phyloP scores from a whole-genome alignment of 208 protist genomes.

The Leishmania tropica region DNA sequence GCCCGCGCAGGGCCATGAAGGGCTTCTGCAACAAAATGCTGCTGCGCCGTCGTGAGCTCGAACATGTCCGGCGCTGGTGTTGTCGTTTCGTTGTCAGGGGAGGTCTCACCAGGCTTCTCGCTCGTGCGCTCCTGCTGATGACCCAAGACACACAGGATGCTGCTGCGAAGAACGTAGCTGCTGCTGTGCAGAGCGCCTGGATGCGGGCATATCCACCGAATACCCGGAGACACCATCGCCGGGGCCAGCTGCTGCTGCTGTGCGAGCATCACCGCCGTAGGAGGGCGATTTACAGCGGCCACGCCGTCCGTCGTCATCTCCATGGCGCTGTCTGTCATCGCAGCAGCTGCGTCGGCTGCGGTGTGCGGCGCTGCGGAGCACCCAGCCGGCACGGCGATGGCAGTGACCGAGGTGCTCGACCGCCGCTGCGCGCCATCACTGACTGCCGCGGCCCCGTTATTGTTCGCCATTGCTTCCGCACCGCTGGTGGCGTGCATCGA shows the following conservation, averaged over 20 bases:
- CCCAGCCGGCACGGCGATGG: neutral
- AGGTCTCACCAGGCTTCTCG: neutral
- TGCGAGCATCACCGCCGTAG: neutral
- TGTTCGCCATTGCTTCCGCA: neutral
- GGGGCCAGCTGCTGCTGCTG: conserved; percentile 6
- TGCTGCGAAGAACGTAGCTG: conserved; percentile 29
- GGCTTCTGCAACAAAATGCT: neutral
- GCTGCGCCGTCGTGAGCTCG: conserved; percentile 7
- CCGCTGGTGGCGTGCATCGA: neutral
- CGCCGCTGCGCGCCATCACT: neutral
- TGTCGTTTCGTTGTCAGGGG: neutral
- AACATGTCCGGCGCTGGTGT: neutral
- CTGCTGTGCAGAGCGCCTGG: conserved; percentile 1
- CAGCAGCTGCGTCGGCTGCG: no score
- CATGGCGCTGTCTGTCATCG: neutral
- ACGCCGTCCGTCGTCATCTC: neutral
- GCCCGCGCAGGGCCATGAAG: neutral
- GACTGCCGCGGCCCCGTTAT: neutral
- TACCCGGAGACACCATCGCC: neutral
- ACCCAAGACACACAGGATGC: conserved; percentile 35
- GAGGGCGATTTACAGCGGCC: neutral
- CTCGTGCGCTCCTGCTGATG: neutral
- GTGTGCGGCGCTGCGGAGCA: neutral
- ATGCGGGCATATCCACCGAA: conserved; percentile 15
- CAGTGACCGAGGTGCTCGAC: neutral